Evolutionary conservation across 495 filamentous ascomycete species (phyloP), one percentile per base, ranked within the genome.

Genomic region (Cercophora scortea): DNA sequence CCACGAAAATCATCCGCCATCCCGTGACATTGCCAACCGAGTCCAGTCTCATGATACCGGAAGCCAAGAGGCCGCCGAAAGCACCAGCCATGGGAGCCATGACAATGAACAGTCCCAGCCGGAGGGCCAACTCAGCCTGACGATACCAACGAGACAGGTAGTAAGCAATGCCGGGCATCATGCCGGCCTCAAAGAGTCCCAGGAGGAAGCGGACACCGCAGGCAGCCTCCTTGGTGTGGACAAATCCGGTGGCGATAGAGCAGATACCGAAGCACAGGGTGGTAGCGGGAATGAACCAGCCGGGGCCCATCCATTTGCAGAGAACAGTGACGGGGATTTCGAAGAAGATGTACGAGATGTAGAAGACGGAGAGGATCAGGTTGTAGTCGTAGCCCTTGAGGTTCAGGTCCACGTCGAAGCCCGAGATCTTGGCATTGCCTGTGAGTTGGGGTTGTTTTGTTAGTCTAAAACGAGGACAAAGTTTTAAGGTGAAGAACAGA

Each of bases 151-250:
- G 73, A 0, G 80, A 84, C 5, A 89, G 60, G 54, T 87, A 88
- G 64, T 87, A 88, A 1, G 81, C 80, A 15, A 87, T 86, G 6
- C 84, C 84, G n/a, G 85, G 86, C 61, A 88, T 59, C 72, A 89
- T 74, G 36, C 84, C 85, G 15, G 84, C 79, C 64, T 88, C 84
- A 52, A 86, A 84, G 13, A 80, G 64, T 4, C 83, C 84, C 3
- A 90, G 77, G 0, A 79, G 43, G 51, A 79, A 79, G 10, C 77
- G 75, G 10, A 79, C 72, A 1, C 65, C 76, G 49, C 59, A 75
- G 40, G 60, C 69, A 32, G 59, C 60, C 19, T 60, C 61, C 54
- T 66, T 58, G 54, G 59, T 67, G 19, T 63, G 32, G 49, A 75
- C 71, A 54, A 77, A 71, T 18, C 68, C 67, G 42, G 65, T 74